These are phyloP conservation scores for Cenchrus fungigraminus DNA, from an alignment of 176 grass and related monocot species.

Conservation along the genomic window DNA sequence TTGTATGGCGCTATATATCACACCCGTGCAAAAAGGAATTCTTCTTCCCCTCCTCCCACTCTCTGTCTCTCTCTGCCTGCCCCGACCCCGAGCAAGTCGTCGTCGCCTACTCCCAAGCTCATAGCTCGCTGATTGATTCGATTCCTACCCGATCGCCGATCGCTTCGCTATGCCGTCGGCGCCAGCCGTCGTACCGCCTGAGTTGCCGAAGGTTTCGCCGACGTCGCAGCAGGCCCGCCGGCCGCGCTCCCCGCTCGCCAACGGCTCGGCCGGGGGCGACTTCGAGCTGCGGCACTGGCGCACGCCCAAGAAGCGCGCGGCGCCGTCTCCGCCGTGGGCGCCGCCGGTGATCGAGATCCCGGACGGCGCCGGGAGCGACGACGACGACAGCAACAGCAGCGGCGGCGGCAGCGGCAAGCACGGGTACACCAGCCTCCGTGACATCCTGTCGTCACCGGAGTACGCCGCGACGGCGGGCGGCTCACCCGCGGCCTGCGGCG, in stretches of 20 bases:
- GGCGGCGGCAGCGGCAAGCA: background rate
- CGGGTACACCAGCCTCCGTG: constrained; percentile 78
- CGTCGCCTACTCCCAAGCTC: background rate
- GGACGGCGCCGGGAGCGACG: background rate
- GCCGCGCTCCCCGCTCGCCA: constrained; percentile 41
- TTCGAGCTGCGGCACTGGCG: constrained; percentile 82
- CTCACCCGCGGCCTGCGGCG: constrained; percentile 16
- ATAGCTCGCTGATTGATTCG: background rate
- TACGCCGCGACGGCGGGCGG: constrained; percentile 30
- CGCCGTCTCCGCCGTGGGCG: background rate
- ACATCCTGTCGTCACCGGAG: constrained; percentile 64
- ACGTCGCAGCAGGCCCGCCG: background rate
- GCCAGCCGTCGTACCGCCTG: constrained; percentile 29
- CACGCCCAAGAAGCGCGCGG: constrained; percentile 29
- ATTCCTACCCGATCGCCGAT: background rate
- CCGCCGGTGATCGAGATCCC: constrained; percentile 57
- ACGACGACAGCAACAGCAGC: background rate
- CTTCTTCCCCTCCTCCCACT: background rate
- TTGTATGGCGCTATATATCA: background rate
- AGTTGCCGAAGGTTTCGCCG: background rate
- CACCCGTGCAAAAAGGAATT: constrained; percentile 28
- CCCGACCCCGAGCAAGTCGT: background rate
- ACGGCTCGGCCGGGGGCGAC: constrained; percentile 45
- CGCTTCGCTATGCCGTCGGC: constrained; percentile 41
- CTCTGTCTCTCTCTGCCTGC: background rate